phyloP scores from a whole-genome alignment of 208 protist genomes.

The Lotmaria passim region DNA sequence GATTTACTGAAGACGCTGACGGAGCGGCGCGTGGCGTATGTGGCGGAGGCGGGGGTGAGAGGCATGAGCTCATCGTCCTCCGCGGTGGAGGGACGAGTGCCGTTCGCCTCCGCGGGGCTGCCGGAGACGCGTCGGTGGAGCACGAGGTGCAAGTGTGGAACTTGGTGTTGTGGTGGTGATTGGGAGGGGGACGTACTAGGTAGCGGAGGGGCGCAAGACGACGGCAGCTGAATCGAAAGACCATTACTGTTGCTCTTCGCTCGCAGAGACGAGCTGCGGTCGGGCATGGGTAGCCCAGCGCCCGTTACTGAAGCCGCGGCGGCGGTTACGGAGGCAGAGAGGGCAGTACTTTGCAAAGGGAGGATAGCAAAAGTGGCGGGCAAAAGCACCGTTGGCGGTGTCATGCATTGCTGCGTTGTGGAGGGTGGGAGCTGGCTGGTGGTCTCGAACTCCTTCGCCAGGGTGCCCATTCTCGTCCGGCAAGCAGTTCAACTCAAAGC shows the following conservation, averaged over 20 bases:
- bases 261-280: background rate
- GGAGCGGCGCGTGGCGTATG: conserved; percentile 12
- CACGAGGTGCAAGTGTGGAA: background rate
- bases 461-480: conserved; percentile 1
- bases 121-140: background rate
- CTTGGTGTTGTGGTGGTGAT: background rate
- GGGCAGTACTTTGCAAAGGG: conserved; percentile 5
- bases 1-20: conserved; percentile 8
- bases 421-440: conserved; percentile 41
- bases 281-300: background rate
- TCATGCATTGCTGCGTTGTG: conserved; percentile 26
- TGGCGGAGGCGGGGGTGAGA: conserved; percentile 6
- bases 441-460: conserved; percentile 27
- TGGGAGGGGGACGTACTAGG: background rate
- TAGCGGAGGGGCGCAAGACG: background rate
- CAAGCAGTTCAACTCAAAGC: too few relatives aligned
- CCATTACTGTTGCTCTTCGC: background rate
- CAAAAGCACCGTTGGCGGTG: conserved; percentile 31
- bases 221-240: conserved; percentile 8
- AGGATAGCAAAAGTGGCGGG: conserved; percentile 24
- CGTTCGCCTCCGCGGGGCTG: background rate
- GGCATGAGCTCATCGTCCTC: conserved; percentile 13
- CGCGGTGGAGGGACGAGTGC: background rate
- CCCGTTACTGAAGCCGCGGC: background rate
- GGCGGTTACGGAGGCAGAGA: background rate